Evolutionary conservation across 129 eudicot species (phyloP).

Genomic region (Arctium lappa): DNA sequence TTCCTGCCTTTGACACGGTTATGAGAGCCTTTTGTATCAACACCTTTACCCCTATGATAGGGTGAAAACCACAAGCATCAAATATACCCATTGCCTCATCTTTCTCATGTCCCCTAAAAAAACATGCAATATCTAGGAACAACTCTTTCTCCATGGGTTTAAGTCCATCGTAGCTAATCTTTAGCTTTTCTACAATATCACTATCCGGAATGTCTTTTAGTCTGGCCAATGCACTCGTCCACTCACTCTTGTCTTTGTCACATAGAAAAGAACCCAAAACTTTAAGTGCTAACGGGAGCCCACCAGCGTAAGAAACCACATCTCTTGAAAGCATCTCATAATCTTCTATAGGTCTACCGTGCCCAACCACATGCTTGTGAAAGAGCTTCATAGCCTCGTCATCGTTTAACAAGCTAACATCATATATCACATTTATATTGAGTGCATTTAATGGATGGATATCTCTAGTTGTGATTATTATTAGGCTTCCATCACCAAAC

Average conservation of each 20-base stretch:
- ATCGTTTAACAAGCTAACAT: background rate
- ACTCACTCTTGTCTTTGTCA: background rate
- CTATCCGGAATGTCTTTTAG: constrained; percentile 3
- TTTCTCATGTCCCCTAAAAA: background rate
- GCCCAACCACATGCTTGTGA: background rate
- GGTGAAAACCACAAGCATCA: constrained; percentile 19
- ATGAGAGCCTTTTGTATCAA: constrained; percentile 12
- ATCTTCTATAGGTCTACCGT: background rate
- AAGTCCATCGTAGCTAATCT: constrained; percentile 21
- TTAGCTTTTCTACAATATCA: constrained; percentile 20
- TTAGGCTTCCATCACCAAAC: background rate
- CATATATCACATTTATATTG: background rate
- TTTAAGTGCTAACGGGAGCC: constrained; percentile 25
- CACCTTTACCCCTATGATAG: constrained; percentile 16
- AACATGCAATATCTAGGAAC: constrained; percentile 28
- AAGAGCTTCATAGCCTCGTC: constrained; percentile 20
- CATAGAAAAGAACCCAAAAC: constrained; percentile 9
- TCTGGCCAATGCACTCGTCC: constrained; percentile 10
- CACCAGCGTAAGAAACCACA: constrained; percentile 11
- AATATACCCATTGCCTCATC: background rate
- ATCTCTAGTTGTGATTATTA: constrained; percentile 24
- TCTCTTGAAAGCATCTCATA: background rate
- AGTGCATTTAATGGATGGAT: background rate
- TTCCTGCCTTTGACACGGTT: background rate
- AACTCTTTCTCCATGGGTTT: constrained; percentile 1